Evolutionary conservation across 2,329 filamentous ascomycete genomes (phyloP), one percentile per base, ranked within the genome.

Genomic region (Pyrenophora teres): DNA sequence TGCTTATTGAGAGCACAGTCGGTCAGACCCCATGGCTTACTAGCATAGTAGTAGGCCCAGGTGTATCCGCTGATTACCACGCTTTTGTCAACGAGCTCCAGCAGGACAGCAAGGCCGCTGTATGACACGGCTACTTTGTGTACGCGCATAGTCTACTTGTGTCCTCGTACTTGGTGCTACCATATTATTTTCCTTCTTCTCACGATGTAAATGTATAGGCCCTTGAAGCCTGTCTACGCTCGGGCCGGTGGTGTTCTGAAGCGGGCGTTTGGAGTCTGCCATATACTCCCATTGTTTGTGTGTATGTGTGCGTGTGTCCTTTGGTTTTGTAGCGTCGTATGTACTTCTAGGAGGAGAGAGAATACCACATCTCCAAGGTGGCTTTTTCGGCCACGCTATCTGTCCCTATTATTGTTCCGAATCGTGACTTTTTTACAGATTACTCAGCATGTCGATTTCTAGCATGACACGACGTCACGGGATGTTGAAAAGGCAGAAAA

Each of bases 1-100:
- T 59, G 64, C 69, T 72, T 67, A 73, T 65, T 62, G 51, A 52
- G 56, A 44, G 45, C 58, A 59, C 64, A 72, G 70, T 62, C 54
- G 63, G 59, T 56, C 58, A 57, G 49, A 54, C n/a, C 50, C 36
- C 57, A 53, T 49, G 50, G 63, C 65, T 67, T 65, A 63, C 59
- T 52, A 56, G 44, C 46, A 39, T 63, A 51, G 57, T 59, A 60
- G 57, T 59, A 60, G 57, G 47, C 42, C 54, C 57, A 40, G 54
- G 41, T 35, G 35, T 51, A 31, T 52, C 50, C 21, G n/a, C 49
- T 19, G 55, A 62, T 36, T 65, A 62, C 40, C 56, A 63, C 32
- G 37, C 47, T 4, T 63, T 67, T 15, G 56, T 63, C 40, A 51
- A 54, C 50, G 57, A 64, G 37, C 46, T 65, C 19, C 59, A 62